Conservation (phyloP, 495 filamentous ascomycete genomes). For the Penicillium bovifimosum region DNA sequence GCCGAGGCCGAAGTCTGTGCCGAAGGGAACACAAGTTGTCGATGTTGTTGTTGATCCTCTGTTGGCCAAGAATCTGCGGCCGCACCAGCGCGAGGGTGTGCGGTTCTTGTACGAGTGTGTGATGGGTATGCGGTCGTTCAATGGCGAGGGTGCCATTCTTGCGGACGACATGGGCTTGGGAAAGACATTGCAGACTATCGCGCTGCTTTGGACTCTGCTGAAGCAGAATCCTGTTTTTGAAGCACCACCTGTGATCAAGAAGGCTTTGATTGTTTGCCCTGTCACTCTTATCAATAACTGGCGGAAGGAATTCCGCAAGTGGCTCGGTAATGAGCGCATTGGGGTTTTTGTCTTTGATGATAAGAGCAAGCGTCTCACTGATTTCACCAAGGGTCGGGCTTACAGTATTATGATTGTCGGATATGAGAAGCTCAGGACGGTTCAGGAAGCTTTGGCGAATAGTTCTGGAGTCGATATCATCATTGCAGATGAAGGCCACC, state of each 20-base stretch:
- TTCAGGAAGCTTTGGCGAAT: conserved; percentile 62
- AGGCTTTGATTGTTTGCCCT: conserved; percentile 76
- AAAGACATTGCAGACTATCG: conserved; percentile 75
- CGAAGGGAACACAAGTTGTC: conserved; percentile 62
- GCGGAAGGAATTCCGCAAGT: conserved; percentile 74
- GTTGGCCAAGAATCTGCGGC: conserved; percentile 58
- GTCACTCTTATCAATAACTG: conserved; percentile 77
- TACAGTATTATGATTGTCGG: conserved; percentile 81
- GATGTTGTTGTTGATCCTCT: conserved; percentile 79
- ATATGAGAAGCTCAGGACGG: conserved; percentile 69
- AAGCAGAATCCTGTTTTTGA: conserved; percentile 73
- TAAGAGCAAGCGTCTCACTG: conserved; percentile 58
- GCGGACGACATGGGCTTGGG: conserved; percentile 83
- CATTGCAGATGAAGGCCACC: conserved; percentile 75
- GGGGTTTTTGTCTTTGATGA: conserved; percentile 70
- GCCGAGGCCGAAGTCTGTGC: conserved; percentile 52
- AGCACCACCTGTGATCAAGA: conserved; percentile 60
- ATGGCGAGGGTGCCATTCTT: conserved; percentile 69
- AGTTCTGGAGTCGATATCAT: conserved; percentile 67
- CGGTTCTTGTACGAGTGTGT: conserved; percentile 79
- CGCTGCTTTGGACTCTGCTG: conserved; percentile 72
- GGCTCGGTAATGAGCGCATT: conserved; percentile 72
- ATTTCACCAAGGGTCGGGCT: conserved; percentile 70
- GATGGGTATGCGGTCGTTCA: conserved; percentile 69
- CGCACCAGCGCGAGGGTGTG: conserved; percentile 73